Base-by-base conservation (phyloP, 441 rosid genomes). In the Isatis lusitanica region DNA sequence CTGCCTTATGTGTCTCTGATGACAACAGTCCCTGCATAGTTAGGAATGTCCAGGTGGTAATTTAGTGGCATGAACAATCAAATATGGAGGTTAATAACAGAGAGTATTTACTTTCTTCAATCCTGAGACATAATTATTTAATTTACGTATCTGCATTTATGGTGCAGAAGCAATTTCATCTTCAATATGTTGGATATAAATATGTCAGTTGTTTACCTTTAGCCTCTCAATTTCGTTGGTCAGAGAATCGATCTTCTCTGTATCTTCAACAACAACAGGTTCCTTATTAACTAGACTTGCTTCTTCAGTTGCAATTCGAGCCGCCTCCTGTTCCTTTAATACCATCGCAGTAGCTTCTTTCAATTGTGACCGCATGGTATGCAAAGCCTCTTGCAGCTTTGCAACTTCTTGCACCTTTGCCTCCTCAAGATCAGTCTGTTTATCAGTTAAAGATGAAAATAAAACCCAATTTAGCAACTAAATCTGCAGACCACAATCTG, bases 381-480 rank as follows among this genome's bases (percentile, higher is more conserved):
- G 83, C 85, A 96, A 80, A 51, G 84, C 78, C 11, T 87, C 98
- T 82, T 92, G 96, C 73, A 89, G 78, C 83, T 93, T 93, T 73
- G 85, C 85, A 85, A 83, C 80, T 82, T 96, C 98, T 80, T 92
- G 98, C 74, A 87, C 80, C 72, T 93, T 96, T 80, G 90, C 91
- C 83, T 93, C 99, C 83, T 96, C 99, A 79, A 89, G 71, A 87
- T 93, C 98, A 73, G 87, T 85, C 99, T 93, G 83, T 39, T 70
- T 74, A 63, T 53, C 78, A 74, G 79, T 72, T 3, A 68, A 31
- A 68, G 65, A 70, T 59, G 78, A 65, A 35, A 70, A 68, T 40
- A 42, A 48, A 33, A 68, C 6, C 63, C 64, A 62, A 44, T 33
- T 51, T 43, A 63, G 60, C 51, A 35, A 55, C 56, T 57, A 13